phyloP scores from a whole-genome alignment of 306 rosid species.

The Begonia loranthoides region DNA sequence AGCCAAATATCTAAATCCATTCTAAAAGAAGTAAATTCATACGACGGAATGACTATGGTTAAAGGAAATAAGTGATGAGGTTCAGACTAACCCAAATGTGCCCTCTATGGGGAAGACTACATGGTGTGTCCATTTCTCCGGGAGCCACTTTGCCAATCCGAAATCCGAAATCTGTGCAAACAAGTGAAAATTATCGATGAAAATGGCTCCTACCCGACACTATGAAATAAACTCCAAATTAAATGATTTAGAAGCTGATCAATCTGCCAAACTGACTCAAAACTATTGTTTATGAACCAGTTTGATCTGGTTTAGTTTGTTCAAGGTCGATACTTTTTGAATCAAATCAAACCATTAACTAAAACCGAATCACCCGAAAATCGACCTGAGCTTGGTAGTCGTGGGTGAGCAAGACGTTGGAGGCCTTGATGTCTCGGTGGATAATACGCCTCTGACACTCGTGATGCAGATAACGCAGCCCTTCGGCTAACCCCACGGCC shows the following conservation, averaged over 20 bases:
- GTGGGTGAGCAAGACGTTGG: slow-evolving; percentile 57
- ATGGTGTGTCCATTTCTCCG: slow-evolving; percentile 84
- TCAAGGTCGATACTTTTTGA: too few species aligned
- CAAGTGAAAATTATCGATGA: neutral
- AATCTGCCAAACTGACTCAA: too few species aligned
- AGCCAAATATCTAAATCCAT: slow-evolving; percentile 52
- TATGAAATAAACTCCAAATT: too few species aligned
- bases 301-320: too few species aligned
- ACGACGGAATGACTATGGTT: neutral
- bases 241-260: too few species aligned
- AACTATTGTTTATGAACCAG: too few species aligned
- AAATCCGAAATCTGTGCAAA: slow-evolving; percentile 73
- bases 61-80: neutral
- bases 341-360: too few species aligned
- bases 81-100: slow-evolving; percentile 60
- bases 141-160: slow-evolving; percentile 97
- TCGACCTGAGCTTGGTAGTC: slow-evolving; percentile 69
- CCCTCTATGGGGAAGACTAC: slow-evolving; percentile 95
- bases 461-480: slow-evolving; percentile 67
- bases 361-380: neutral
- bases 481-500: slow-evolving; percentile 76
- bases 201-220: too few species aligned
- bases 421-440: slow-evolving; percentile 94
- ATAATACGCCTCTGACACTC: slow-evolving; percentile 80
- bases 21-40: neutral